A percentile compares a stretch with the other conserved stretches of the same genome.
Evolutionary conservation across 805 yeast genomes (phyloP).

Genomic region (Debaryomyces hansenii): DNA sequence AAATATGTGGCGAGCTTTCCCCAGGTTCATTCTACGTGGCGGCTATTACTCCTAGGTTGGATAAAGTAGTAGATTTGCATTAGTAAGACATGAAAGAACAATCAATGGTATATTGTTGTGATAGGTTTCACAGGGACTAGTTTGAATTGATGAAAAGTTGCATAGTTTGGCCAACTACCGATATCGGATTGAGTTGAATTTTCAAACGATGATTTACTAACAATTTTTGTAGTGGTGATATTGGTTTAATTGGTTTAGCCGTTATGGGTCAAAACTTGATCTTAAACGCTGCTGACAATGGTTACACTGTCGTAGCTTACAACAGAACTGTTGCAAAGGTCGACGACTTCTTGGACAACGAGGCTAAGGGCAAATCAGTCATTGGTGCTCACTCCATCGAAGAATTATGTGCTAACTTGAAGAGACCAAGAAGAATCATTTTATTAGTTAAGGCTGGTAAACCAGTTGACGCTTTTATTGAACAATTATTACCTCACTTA

Average conservation of each 20-base stretch:
- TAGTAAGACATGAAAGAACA: too few relatives aligned
- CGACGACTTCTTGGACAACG: constrained; percentile 88
- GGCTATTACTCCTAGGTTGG: too few relatives aligned
- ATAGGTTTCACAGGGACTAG: too few relatives aligned
- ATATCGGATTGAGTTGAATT: too few relatives aligned
- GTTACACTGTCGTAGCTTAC: constrained; percentile 96
- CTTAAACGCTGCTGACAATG: constrained; percentile 97
- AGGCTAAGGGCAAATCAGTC: constrained; percentile 96
- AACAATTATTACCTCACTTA: constrained; percentile 83
- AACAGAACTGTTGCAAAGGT: constrained; percentile 97
- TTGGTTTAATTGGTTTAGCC: constrained; percentile 99
- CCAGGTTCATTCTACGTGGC: too few relatives aligned
- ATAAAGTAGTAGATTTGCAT: too few relatives aligned
- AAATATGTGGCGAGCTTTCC: too few relatives aligned
- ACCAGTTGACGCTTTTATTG: constrained; percentile 90
- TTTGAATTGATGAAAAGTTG: too few relatives aligned
- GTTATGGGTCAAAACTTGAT: constrained; percentile 99
- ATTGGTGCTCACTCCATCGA: constrained; percentile 92
- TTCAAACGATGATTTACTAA: constrained; percentile 2
- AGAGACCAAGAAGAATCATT: constrained; percentile 96
- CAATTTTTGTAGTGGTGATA: constrained; percentile 67
- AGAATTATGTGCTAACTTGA: constrained; percentile 84
- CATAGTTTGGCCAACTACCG: too few relatives aligned
- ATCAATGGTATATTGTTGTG: too few relatives aligned
- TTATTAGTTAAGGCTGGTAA: constrained; percentile 94